Conservation (phyloP, 148 eudicot genomes). For the Euryodendron excelsum region DNA sequence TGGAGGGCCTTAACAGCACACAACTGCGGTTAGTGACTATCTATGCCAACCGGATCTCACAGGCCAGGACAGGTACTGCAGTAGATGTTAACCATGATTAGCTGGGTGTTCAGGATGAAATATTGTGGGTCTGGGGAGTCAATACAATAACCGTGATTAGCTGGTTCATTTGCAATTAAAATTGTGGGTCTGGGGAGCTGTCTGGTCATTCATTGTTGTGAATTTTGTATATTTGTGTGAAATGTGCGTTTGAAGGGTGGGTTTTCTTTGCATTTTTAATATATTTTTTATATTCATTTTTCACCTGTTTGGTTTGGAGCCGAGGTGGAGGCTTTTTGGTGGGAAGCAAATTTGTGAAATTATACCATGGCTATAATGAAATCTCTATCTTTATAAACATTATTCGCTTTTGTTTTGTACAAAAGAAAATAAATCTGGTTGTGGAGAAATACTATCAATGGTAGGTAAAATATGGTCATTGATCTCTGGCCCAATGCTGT, state of each 20-base stretch:
- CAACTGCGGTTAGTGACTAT: constrained; percentile 91
- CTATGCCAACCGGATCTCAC: constrained; percentile 92
- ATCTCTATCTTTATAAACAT: background rate
- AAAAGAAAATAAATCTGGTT: background rate
- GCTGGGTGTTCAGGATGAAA: constrained; percentile 5
- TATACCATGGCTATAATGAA: constrained; percentile 14
- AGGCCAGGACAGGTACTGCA: constrained; percentile 81
- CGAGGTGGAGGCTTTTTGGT: constrained; percentile 13
- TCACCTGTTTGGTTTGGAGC: constrained; percentile 19
- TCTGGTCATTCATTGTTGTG: constrained; percentile 34
- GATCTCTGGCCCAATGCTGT: background rate
- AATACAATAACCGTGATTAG: constrained; percentile 26
- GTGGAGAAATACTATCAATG: background rate
- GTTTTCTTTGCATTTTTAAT: constrained; percentile 6
- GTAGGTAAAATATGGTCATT: background rate
- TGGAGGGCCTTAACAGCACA: constrained; percentile 94
- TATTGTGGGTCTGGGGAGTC: constrained; percentile 6
- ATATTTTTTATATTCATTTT: constrained; percentile 13
- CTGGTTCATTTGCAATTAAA: background rate
- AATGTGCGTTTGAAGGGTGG: constrained; percentile 20
- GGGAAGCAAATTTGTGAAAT: constrained; percentile 13
- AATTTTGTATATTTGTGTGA: constrained; percentile 59
- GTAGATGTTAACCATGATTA: constrained; percentile 53
- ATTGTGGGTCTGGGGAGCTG: constrained; percentile 4
- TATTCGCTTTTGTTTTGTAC: background rate